These are phyloP conservation scores for Fusarium nurragi DNA, from an alignment of 2,329 filamentous ascomycete genomes.

Conservation along the genomic window DNA sequence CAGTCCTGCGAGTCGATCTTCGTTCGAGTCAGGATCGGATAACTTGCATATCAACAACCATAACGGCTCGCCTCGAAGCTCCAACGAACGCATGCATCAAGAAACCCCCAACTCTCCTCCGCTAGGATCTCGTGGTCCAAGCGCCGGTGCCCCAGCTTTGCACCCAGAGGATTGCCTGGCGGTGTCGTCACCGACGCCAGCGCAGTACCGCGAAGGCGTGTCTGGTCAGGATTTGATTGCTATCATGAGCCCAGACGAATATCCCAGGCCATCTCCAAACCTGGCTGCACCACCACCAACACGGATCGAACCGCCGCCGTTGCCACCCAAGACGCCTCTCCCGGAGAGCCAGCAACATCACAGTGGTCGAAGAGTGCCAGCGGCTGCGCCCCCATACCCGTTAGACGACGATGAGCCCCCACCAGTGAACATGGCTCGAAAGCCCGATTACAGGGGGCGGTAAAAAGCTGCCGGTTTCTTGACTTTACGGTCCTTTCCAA, in stretches of 20 bases:
- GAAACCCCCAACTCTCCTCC: conserved; percentile 45
- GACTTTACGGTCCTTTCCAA: neutral
- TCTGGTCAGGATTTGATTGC: conserved; percentile 74
- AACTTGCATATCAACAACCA: conserved; percentile 55
- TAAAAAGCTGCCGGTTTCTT: neutral
- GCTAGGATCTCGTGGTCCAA: conserved; percentile 42
- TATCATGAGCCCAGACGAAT: conserved; percentile 68
- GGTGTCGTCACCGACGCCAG: conserved; percentile 66
- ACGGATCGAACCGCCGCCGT: conserved; percentile 70
- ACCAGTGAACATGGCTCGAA: conserved; percentile 83
- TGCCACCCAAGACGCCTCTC: conserved; percentile 81
- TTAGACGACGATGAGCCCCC: conserved; percentile 83
- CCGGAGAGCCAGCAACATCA: conserved; percentile 57
- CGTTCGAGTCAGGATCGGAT: conserved; percentile 66
- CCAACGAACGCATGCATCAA: conserved; percentile 57
- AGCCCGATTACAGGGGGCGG: conserved; percentile 75
- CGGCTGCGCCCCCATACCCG: conserved; percentile 76
- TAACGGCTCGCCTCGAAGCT: conserved; percentile 59
- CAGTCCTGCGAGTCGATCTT: conserved; percentile 57
- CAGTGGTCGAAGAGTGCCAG: conserved; percentile 47
- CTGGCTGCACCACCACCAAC: conserved; percentile 44
- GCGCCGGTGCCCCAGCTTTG: conserved; percentile 45
- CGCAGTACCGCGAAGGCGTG: conserved; percentile 63
- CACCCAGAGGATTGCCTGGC: conserved; percentile 62
- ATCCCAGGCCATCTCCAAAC: conserved; percentile 54